Percentiles rank a stretch among this genome's conserved stretches.
phyloP scores from a whole-genome alignment of 2,329 filamentous ascomycete species.

The Colletotrichum sp. region DNA sequence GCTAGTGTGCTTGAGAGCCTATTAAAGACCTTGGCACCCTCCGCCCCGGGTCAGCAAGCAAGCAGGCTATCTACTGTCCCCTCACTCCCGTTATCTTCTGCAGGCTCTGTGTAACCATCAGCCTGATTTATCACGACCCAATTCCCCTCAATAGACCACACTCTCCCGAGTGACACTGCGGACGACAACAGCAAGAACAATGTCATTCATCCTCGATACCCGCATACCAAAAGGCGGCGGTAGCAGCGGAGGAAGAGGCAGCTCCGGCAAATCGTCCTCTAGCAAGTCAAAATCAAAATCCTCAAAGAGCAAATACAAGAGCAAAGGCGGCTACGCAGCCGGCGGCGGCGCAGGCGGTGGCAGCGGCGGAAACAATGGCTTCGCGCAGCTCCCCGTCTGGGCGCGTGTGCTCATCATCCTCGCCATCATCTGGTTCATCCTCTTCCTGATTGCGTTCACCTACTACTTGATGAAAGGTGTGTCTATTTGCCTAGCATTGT shows the following conservation, averaged over 20 bases:
- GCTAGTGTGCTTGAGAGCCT: background rate
- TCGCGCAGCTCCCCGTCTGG: constrained; percentile 11
- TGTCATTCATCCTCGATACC: constrained; percentile 10
- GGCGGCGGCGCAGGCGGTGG: background rate
- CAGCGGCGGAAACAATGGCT: background rate
- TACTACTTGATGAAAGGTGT: constrained; percentile 1
- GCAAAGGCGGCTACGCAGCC: background rate
- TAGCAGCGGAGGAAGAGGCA: background rate
- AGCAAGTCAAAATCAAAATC: background rate
- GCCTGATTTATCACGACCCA: background rate
- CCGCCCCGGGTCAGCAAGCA: background rate
- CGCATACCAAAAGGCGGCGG: constrained; percentile 17
- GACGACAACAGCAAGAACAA: background rate
- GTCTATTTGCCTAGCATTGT: background rate
- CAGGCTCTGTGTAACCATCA: background rate
- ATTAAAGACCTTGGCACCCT: background rate
- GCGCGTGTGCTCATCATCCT: constrained; percentile 21
- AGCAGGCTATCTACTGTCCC: background rate
- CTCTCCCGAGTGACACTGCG: background rate
- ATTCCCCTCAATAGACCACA: background rate
- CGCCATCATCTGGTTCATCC: constrained; percentile 8
- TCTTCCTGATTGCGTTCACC: background rate
- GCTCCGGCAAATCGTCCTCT: background rate
- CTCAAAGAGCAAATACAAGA: background rate
- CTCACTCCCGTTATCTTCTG: background rate